Percentiles rank a stretch among this genome's conserved stretches.
Conservation (phyloP, 2,329 filamentous ascomycete species). For the Fusarium dlaminii region DNA sequence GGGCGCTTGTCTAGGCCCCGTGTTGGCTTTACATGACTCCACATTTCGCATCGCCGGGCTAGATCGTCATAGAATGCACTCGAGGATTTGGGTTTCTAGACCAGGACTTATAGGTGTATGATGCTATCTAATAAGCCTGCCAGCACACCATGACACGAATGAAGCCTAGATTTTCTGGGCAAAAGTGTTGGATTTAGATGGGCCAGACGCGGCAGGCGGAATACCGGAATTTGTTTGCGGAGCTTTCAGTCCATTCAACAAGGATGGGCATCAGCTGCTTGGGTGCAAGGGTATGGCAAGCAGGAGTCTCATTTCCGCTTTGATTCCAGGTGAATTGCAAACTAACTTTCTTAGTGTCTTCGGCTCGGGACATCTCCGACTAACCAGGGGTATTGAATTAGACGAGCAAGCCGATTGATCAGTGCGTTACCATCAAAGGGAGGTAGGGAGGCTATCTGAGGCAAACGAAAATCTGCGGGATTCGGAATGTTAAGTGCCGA, state of each 20-base stretch:
- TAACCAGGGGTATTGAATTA: fast-evolving
- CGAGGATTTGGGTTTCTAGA: too few relatives aligned
- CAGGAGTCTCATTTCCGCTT: not conserved
- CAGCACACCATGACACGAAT: not conserved
- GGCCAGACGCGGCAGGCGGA: too few relatives aligned
- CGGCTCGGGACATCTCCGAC: not conserved
- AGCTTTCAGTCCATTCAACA: not conserved
- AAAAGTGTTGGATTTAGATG: not conserved
- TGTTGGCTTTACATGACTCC: too few relatives aligned
- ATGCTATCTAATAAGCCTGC: not conserved
- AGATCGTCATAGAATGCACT: too few relatives aligned
- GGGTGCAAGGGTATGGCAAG: not conserved
- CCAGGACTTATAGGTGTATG: fast-evolving
- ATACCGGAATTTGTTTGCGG: too few relatives aligned
- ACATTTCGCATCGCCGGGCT: too few relatives aligned
- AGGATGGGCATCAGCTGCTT: fast-evolving
- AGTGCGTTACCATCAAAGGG: fast-evolving
- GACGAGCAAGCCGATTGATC: not conserved
- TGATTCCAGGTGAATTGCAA: not conserved
- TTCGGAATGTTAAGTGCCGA: not conserved
- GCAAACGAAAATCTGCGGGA: not conserved
- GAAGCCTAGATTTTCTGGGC: not conserved
- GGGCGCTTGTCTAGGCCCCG: too few relatives aligned
- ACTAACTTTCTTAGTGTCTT: not conserved
- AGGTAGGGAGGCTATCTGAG: fast-evolving